A percentile compares a stretch with the other conserved stretches of the same genome.
phyloP scores from a whole-genome alignment of 257 asterid species.

The Scutellaria galericulata region DNA sequence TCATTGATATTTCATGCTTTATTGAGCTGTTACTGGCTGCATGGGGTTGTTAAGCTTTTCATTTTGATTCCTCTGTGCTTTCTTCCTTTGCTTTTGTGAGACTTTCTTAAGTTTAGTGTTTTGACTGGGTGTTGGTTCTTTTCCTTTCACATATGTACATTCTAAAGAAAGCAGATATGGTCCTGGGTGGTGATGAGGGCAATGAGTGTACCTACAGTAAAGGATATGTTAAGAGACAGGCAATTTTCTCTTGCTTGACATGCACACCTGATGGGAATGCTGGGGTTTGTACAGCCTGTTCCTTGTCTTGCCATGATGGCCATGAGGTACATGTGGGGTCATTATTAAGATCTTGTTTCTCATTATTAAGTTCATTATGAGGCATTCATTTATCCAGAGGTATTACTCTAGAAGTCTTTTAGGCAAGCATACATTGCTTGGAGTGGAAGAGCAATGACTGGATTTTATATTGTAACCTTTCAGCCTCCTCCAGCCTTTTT shows the following conservation, averaged over 20 bases:
- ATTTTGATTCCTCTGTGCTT: background rate
- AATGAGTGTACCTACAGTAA: constrained; percentile 75
- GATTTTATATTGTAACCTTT: too few species aligned
- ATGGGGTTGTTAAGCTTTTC: constrained; percentile 1
- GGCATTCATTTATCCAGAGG: too few species aligned
- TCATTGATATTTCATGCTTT: too few species aligned
- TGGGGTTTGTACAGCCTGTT: constrained; percentile 86
- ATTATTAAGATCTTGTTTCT: background rate
- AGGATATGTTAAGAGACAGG: constrained; percentile 81
- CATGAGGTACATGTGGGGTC: constrained; percentile 59
- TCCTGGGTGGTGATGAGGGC: constrained; percentile 85
- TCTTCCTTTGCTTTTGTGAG: constrained; percentile 1
- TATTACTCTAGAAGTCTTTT: too few species aligned
- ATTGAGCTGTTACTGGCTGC: background rate
- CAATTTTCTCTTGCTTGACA: constrained; percentile 81
- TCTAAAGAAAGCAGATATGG: constrained; percentile 75
- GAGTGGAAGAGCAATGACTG: too few species aligned
- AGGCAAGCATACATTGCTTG: too few species aligned
- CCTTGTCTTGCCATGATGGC: constrained; percentile 85
- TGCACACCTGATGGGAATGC: constrained; percentile 84
- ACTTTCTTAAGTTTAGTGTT: background rate
- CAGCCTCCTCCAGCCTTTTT: too few species aligned
- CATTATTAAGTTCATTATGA: background rate
- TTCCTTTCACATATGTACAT: constrained; percentile 13
- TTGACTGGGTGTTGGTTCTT: background rate